phyloP scores from a whole-genome alignment of 2,329 filamentous ascomycete species.

The Onygenales sp. region DNA sequence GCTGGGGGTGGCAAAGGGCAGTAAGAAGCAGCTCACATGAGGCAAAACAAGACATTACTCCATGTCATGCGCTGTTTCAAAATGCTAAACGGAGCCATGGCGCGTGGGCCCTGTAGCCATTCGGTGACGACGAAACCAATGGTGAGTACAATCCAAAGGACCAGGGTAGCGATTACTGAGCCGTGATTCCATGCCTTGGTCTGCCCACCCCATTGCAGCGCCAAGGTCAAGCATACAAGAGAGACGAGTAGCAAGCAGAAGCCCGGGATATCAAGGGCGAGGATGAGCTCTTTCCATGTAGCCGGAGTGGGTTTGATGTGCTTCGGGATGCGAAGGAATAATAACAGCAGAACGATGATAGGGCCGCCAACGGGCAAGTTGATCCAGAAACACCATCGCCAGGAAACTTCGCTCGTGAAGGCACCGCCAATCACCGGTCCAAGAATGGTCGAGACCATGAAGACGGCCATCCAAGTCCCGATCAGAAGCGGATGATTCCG shows the following conservation, averaged over 20 bases:
- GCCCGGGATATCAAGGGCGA: slow-evolving; percentile 17
- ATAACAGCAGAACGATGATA: slow-evolving; percentile 2
- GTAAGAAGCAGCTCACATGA: slow-evolving; percentile 7
- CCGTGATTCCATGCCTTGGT: slow-evolving; percentile 17
- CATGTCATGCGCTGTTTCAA: slow-evolving; percentile 6
- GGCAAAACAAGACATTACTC: slow-evolving; percentile 7
- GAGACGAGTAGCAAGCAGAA: slow-evolving; percentile 15
- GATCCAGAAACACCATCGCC: slow-evolving; percentile 11
- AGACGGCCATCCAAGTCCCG: slow-evolving; percentile 10
- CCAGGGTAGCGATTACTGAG: slow-evolving; percentile 15
- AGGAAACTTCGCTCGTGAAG: slow-evolving; percentile 11
- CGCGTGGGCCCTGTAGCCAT: slow-evolving; percentile 5
- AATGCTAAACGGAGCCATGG: slow-evolving; percentile 6
- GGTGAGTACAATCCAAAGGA: slow-evolving; percentile 14
- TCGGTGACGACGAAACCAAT: slow-evolving; percentile 13
- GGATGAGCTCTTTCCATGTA: slow-evolving; percentile 10
- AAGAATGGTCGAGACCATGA: slow-evolving; percentile 11
- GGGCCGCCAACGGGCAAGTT: slow-evolving; percentile 10
- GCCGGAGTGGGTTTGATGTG: slow-evolving; percentile 8
- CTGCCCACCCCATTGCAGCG: slow-evolving; percentile 19
- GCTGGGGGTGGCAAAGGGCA: background rate
- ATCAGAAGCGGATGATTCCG: slow-evolving; percentile 9
- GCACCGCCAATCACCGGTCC: slow-evolving; percentile 12
- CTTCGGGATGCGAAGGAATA: slow-evolving; percentile 6
- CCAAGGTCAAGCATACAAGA: slow-evolving; percentile 18